Conservation (phyloP, 2,329 filamentous ascomycete species). For the Pseudogymnoascus sp. region DNA sequence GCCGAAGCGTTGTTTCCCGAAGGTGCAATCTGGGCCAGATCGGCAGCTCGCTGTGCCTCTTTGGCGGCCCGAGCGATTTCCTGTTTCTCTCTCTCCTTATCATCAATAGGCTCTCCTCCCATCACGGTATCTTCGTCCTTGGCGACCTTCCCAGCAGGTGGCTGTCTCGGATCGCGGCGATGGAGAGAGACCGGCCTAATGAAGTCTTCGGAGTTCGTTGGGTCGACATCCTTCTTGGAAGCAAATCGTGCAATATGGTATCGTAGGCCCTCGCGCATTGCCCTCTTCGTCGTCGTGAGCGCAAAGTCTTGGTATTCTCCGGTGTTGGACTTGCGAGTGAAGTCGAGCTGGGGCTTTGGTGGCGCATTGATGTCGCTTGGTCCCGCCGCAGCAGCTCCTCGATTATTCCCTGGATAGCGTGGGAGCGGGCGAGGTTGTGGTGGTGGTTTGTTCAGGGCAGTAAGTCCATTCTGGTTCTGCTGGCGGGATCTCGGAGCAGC, state of each 20-base stretch:
- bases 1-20: conserved; percentile 49
- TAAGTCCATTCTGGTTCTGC: conserved; percentile 16
- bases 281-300: conserved; percentile 74
- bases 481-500: conserved; percentile 12
- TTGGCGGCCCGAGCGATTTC: conserved; percentile 70
- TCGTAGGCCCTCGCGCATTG: conserved; percentile 69
- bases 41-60: conserved; percentile 76
- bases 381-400: conserved; percentile 9
- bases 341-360: conserved; percentile 45
- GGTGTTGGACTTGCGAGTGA: conserved; percentile 44
- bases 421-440: conserved; percentile 14
- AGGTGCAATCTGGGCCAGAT: conserved; percentile 88
- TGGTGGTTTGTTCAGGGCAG: conserved; percentile 9
- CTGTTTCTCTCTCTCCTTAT: conserved; percentile 52
- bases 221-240: conserved; percentile 57
- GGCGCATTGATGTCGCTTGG: conserved; percentile 32
- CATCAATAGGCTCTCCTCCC: conserved; percentile 39
- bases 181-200: conserved; percentile 82
- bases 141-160: conserved; percentile 52
- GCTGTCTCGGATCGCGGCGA: conserved; percentile 73
- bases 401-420: conserved; percentile 7
- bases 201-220: conserved; percentile 66
- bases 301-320: conserved; percentile 48
- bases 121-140: conserved; percentile 46
- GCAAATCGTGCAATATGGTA: conserved; percentile 79